These are phyloP conservation scores for Hypoxylon perforatum DNA, from an alignment of 495 filamentous ascomycete genomes.

Conservation along the genomic window DNA sequence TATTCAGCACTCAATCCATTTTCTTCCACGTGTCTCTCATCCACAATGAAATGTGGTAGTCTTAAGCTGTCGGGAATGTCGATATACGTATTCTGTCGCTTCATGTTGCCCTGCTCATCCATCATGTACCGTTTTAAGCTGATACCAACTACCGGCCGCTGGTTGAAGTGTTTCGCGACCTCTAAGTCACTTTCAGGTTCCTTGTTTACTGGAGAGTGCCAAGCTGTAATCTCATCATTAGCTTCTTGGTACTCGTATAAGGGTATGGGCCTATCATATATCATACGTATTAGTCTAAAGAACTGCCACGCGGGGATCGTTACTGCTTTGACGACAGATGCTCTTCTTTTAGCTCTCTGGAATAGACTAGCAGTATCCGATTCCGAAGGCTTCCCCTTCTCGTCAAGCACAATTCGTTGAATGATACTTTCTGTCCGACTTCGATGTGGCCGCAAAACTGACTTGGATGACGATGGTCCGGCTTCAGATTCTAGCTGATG, in stretches of 20 bases:
- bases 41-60: conserved; percentile 90
- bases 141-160: conserved; percentile 85
- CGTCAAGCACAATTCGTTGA: conserved; percentile 58
- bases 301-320: conserved; percentile 99
- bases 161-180: conserved; percentile 60
- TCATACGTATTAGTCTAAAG: conserved; percentile 85
- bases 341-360: conserved; percentile 53
- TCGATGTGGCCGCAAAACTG: conserved; percentile 41
- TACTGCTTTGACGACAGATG: conserved; percentile 78
- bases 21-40: conserved; percentile 69
- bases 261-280: conserved; percentile 52
- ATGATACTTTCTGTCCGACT: conserved; percentile 62
- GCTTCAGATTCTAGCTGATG: conserved; percentile 22
- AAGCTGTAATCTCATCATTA: conserved; percentile 75
- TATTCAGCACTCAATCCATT: conserved; percentile 69
- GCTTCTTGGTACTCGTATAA: conserved; percentile 25
- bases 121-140: conserved; percentile 92
- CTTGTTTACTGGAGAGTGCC: conserved; percentile 66
- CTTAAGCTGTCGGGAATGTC: conserved; percentile 93
- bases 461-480: conserved; percentile 28
- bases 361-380: conserved; percentile 52
- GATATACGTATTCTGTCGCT: conserved; percentile 79
- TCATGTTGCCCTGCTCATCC: conserved; percentile 71
- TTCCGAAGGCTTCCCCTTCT: conserved; percentile 45
- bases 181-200: conserved; percentile 59